Percentiles rank a stretch among this genome's conserved stretches.
phyloP scores from a whole-genome alignment of 2,329 filamentous ascomycete species.

The Hymenoscyphus scutula region DNA sequence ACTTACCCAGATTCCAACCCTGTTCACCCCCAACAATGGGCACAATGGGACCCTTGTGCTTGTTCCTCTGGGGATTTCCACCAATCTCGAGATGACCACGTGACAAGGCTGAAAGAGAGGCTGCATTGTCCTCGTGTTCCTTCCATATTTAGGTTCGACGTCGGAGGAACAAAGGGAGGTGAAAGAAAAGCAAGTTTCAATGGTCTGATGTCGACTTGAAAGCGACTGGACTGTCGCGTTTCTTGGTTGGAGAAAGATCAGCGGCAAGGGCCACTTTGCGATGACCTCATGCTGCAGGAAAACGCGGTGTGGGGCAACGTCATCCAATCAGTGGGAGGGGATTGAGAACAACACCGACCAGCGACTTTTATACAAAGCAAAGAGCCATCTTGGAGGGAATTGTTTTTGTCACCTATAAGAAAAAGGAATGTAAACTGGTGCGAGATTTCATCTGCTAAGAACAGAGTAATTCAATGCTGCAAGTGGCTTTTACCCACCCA shows the following conservation, averaged over 20 bases:
- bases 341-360: not conserved
- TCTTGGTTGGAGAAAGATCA: not conserved
- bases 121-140: not conserved
- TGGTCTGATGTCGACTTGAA: not conserved
- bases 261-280: not conserved
- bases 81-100: not conserved
- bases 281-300: not conserved
- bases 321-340: not conserved
- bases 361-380: not conserved
- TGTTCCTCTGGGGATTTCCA: not conserved
- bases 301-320: not conserved
- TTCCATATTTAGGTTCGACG: not conserved
- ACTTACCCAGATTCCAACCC: not conserved
- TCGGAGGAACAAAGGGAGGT: not conserved
- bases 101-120: not conserved
- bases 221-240: not conserved
- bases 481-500: no score
- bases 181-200: conserved; percentile 1
- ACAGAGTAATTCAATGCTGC: no score
- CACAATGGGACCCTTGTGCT: not conserved
- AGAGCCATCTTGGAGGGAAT: not conserved
- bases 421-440: not conserved
- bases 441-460: no score
- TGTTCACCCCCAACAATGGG: not conserved
- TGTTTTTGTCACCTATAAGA: not conserved